phyloP scores from a whole-genome alignment of 2,329 filamentous ascomycete genomes.

The Diaporthe sp. region DNA sequence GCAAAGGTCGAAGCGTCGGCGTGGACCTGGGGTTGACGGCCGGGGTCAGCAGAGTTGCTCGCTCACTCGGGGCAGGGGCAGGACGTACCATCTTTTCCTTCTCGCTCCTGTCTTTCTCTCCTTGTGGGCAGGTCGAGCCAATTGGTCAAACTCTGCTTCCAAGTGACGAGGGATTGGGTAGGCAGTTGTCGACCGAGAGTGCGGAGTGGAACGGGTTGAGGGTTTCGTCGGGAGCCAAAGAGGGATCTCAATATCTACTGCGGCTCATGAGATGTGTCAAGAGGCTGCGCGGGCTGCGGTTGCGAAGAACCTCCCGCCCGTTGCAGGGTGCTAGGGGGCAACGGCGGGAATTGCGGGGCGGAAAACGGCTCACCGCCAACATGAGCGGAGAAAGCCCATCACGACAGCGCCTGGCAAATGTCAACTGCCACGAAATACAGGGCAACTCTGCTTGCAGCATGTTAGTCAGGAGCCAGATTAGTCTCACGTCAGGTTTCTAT shows the following conservation, averaged over 20 bases:
- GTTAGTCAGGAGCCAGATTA: not conserved
- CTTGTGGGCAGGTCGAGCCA: not conserved
- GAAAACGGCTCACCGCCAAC: constrained; percentile 24
- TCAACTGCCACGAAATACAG: not conserved
- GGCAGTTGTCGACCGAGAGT: not conserved
- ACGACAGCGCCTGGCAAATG: not conserved
- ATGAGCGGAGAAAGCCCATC: constrained; percentile 6
- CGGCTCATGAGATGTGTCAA: constrained; percentile 2
- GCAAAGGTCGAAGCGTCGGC: constrained; percentile 84
- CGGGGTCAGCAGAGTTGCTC: not conserved
- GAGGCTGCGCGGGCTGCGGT: not conserved
- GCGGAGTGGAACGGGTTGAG: too few species aligned
- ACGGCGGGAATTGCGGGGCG: constrained; percentile 23
- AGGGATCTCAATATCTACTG: not conserved
- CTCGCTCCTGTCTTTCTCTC: not conserved
- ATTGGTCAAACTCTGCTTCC: not conserved
- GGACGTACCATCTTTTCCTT: constrained; percentile 3
- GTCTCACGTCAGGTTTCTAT: not conserved
- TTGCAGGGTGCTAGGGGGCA: constrained; percentile 15
- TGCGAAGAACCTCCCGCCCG: not conserved
- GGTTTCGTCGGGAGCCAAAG: too few species aligned
- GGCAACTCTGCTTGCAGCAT: not conserved
- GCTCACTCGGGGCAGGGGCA: not conserved
- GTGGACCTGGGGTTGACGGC: constrained; percentile 69
- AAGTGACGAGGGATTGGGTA: not conserved